Conservation (phyloP, 2,329 filamentous ascomycete genomes). For the Coleophoma cylindrospora region DNA sequence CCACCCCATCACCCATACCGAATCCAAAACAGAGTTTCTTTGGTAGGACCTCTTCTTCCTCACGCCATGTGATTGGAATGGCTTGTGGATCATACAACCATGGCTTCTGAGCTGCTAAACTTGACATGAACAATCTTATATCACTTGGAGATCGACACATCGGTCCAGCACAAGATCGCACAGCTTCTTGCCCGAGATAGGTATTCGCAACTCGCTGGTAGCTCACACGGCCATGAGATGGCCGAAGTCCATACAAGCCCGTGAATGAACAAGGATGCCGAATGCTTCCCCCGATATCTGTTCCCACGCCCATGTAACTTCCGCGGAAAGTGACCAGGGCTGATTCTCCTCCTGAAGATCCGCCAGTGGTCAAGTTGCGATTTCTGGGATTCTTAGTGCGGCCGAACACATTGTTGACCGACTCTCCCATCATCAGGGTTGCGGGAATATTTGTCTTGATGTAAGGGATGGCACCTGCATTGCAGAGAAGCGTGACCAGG, state of each 20-base stretch:
- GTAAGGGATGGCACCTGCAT: conserved; percentile 80
- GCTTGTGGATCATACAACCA: not conserved
- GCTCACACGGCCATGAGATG: conserved; percentile 7
- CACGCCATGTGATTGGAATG: not conserved
- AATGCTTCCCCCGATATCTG: conserved; percentile 13
- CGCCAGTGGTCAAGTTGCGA: conserved; percentile 71
- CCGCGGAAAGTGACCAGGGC: conserved; percentile 11
- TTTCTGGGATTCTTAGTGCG: conserved; percentile 76
- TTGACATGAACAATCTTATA: not conserved
- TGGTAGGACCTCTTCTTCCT: conserved; percentile 8
- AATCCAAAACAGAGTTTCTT: conserved; percentile 17
- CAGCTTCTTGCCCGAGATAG: not conserved
- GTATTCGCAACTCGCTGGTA: not conserved
- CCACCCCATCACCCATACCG: conserved; percentile 15
- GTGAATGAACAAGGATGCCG: conserved; percentile 34
- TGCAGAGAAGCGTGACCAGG: conserved; percentile 71
- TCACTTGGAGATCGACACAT: not conserved
- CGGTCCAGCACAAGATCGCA: not conserved
- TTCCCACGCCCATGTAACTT: conserved; percentile 11
- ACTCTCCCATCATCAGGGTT: conserved; percentile 38
- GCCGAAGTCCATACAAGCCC: conserved; percentile 35
- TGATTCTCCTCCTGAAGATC: conserved; percentile 54
- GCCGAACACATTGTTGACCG: conserved; percentile 65
- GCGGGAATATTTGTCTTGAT: conserved; percentile 87
- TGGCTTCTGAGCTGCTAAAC: not conserved